phyloP scores from a whole-genome alignment of 2,329 filamentous ascomycete genomes.

The Cytospora piceae region DNA sequence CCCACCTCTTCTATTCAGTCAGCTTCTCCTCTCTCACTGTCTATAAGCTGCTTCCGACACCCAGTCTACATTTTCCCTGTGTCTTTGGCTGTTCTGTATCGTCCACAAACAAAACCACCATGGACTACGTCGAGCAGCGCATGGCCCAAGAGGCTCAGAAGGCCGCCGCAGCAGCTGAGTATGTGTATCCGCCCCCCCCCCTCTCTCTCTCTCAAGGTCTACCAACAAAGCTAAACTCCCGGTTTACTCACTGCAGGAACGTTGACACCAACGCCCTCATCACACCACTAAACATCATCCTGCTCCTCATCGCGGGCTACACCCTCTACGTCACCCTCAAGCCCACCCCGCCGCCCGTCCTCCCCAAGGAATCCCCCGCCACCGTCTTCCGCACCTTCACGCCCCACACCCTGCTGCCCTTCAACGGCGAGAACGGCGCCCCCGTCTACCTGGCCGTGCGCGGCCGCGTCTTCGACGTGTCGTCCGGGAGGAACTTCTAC shows the following conservation, averaged over 20 bases:
- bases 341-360: constrained; percentile 48
- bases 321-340: constrained; percentile 60
- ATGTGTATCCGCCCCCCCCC: constrained; percentile 2
- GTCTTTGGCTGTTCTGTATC: background rate
- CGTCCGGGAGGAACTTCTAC: constrained; percentile 87
- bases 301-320: constrained; percentile 60
- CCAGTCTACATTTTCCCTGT: background rate
- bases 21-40: background rate
- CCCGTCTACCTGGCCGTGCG: constrained; percentile 92
- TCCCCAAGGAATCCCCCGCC: constrained; percentile 59
- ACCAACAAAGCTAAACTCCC: constrained; percentile 23
- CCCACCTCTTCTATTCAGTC: background rate
- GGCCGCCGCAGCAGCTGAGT: constrained; percentile 34
- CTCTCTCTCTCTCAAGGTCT: background rate
- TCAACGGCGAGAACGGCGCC: constrained; percentile 73
- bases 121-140: constrained; percentile 63
- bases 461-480: constrained; percentile 89
- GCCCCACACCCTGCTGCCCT: constrained; percentile 79
- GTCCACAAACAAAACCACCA: constrained; percentile 35
- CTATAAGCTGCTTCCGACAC: background rate
- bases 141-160: constrained; percentile 57
- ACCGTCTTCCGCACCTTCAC: constrained; percentile 72
- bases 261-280: constrained; percentile 48
- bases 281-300: constrained; percentile 67
- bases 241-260: constrained; percentile 4